Base-by-base conservation (phyloP, 257 asterid species). In the Jaltomata sinuosa region DNA sequence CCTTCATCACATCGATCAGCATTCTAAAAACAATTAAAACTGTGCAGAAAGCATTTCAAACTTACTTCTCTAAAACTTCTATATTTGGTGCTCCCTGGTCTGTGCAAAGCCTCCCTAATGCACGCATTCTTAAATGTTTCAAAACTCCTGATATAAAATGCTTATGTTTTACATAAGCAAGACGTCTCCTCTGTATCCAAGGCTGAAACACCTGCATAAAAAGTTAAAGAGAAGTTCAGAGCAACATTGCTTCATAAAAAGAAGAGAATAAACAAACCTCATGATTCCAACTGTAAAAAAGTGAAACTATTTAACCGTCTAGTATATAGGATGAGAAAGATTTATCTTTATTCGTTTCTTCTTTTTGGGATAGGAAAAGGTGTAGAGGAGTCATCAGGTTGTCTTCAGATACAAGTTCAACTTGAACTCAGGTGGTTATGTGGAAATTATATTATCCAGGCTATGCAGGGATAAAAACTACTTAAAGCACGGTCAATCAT, bases 111-210 rank as follows among this genome's bases (percentile, higher is more conserved):
- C 84, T 94, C 80, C 99, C 99, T 42, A 93, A 84, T 79, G 94
- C 87, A 32, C 86, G 95, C 93, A 42, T 92, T 88, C 88, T 93
- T 82, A 96, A 85, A 77, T 92, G 91, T 88, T 86, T 88, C 84
- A 96, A 85, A 87, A 96, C 86, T 67, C 98, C 99, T 9, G 99
- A 92, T 67, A 93, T 90, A 84, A 96, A 91, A 85, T 91, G 98
- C 89, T 91, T 93, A 84, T 93, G 98, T 91, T 93, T 92, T 82
- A 90, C 91, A 82, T 49, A 94, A 78, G 90, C 94, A 78, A 96
- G 91, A 42, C 91, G 90, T 84, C 99, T 94, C 87, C 86, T 90
- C 84, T 96, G 99, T 72, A 96, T 89, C 98, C 93, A 86, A 6
- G 99, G 99, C 85, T 94, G 98, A 85, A 96, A 92, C 7, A 93